phyloP scores from a whole-genome alignment of 768 basidiomycete genomes.

The Phylloporus sp. region DNA sequence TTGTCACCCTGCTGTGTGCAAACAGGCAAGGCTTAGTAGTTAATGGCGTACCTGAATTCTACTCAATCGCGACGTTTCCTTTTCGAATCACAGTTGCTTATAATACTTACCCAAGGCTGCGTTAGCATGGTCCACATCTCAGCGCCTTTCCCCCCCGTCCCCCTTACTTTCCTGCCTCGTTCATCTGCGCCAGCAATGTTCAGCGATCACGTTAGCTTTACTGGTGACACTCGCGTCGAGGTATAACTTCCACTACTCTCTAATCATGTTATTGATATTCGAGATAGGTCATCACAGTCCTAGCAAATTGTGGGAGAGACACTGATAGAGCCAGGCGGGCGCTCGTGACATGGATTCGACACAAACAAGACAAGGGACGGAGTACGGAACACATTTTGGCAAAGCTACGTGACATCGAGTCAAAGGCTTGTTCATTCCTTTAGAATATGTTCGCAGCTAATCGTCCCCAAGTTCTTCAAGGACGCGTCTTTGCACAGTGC shows the following conservation, averaged over 20 bases:
- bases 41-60: conserved; percentile 16
- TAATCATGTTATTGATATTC: neutral
- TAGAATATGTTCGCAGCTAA: neutral
- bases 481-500: conserved; percentile 26
- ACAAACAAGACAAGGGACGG: conserved; percentile 28
- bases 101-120: conserved; percentile 2
- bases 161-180: neutral
- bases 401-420: conserved; percentile 27
- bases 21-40: neutral
- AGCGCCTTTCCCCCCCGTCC: conserved; percentile 1
- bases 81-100: conserved; percentile 6
- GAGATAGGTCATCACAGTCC: conserved; percentile 28
- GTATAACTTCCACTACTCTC: conserved; percentile 1
- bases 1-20: conserved; percentile 16
- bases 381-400: conserved; percentile 28
- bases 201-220: conserved; percentile 25
- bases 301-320: conserved; percentile 33
- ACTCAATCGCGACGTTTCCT: conserved; percentile 6
- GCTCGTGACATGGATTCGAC: conserved; percentile 28
- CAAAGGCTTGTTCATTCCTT: conserved; percentile 16
- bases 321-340: conserved; percentile 25
- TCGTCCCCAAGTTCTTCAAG: conserved; percentile 25
- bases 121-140: neutral
- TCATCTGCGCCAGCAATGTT: conserved; percentile 13
- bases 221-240: conserved; percentile 28